Percentiles rank a stretch among this genome's conserved stretches.
phyloP scores from a whole-genome alignment of 1,284 basidiomycete species.

The Austroboletus niveus region DNA sequence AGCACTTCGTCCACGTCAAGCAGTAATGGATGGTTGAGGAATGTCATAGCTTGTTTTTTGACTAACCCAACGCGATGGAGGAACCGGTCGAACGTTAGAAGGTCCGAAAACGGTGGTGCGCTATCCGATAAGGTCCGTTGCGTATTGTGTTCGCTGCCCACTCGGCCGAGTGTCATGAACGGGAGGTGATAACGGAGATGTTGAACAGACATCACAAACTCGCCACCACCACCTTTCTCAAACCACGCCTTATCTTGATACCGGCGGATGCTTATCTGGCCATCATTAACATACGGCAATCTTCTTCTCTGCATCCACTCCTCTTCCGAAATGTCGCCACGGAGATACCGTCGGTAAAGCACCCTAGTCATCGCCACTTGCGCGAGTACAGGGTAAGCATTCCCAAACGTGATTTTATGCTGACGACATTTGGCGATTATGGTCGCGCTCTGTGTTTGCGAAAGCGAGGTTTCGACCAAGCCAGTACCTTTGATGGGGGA shows the following conservation, averaged over 20 bases:
- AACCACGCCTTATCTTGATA: conserved; percentile 52
- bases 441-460: conserved; percentile 15
- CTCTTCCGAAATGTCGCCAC: conserved; percentile 3
- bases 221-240: conserved; percentile 38
- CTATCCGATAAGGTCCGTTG: too few relatives aligned
- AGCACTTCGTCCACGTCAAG: too few relatives aligned
- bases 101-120: too few relatives aligned
- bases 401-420: conserved; percentile 48
- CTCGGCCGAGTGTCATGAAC: too few relatives aligned
- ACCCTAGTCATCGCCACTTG: conserved; percentile 32
- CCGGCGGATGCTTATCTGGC: conserved; percentile 51
- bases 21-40: not conserved
- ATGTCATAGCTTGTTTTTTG: conserved; percentile 35
- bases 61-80: conserved; percentile 40
- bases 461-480: too few relatives aligned
- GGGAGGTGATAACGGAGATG: too few relatives aligned
- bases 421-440: conserved; percentile 41
- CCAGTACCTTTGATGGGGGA: too few relatives aligned
- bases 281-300: conserved; percentile 46
- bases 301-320: conserved; percentile 4
- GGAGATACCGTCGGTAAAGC: conserved; percentile 7
- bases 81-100: conserved; percentile 37
- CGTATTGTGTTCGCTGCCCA: too few relatives aligned
- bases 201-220: too few relatives aligned
- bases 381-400: conserved; percentile 46